phyloP scores from a whole-genome alignment of 1,284 basidiomycete genomes.

The Ceratobasidium papillatum region DNA sequence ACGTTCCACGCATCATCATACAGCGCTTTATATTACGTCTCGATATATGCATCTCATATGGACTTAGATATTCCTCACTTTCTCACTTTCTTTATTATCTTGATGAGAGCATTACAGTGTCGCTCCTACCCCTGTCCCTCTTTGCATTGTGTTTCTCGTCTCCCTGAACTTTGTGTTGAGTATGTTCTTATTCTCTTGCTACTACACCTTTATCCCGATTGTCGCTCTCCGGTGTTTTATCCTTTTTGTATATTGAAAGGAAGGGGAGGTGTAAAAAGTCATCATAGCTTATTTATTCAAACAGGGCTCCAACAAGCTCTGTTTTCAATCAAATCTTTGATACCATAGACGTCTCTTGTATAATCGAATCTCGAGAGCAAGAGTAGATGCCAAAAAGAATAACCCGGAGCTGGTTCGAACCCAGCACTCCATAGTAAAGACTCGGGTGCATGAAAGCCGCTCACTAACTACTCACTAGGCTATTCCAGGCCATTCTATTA shows the following conservation, averaged over 20 bases:
- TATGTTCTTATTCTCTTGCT: background rate
- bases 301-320: background rate
- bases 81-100: background rate
- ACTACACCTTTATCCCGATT: background rate
- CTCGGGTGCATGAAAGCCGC: too few relatives aligned
- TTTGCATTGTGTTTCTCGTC: background rate
- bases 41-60: conserved; percentile 1
- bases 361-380: too few relatives aligned
- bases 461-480: too few relatives aligned
- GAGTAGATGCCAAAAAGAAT: too few relatives aligned
- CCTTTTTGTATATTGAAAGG: conserved; percentile 16
- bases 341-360: background rate
- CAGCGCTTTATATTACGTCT: conserved; percentile 16
- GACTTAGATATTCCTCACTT: background rate
- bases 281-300: conserved; percentile 1
- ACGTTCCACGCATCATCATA: conserved; percentile 7
- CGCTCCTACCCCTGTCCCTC: background rate
- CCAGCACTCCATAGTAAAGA: too few relatives aligned
- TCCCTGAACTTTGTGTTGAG: background rate
- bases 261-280: background rate
- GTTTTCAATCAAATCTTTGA: background rate
- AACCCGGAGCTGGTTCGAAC: too few relatives aligned
- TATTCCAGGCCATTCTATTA: too few relatives aligned
- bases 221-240: background rate
- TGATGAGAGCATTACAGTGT: background rate